Evolutionary conservation across 768 basidiomycete species (phyloP).

Genomic region (Mycena albidolilacea): DNA sequence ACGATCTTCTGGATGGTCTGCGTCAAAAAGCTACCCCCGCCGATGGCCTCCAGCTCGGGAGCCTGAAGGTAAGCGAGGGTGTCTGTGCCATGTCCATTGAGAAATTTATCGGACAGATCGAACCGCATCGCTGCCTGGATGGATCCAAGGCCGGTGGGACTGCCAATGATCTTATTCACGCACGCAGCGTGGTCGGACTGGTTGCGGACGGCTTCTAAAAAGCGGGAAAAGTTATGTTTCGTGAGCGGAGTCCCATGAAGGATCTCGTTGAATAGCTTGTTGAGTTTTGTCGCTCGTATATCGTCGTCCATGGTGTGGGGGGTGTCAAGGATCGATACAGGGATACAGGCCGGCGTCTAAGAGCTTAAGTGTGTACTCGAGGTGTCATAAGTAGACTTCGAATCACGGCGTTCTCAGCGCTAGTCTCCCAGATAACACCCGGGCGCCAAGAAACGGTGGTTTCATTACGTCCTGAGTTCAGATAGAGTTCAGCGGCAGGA

Average conservation of each 20-base stretch:
- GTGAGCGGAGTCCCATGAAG: constrained; percentile 32
- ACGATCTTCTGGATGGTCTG: background rate
- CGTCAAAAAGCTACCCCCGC: constrained; percentile 53
- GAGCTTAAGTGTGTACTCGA: background rate
- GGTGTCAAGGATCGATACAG: background rate
- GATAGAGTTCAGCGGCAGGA: background rate
- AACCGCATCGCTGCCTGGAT: constrained; percentile 56
- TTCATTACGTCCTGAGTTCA: background rate
- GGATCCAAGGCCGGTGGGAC: constrained; percentile 50
- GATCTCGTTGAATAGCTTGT: constrained; percentile 36
- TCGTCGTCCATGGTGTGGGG: background rate
- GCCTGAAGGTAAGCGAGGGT: constrained; percentile 55
- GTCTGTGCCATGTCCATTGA: constrained; percentile 53
- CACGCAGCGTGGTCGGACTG: constrained; percentile 56
- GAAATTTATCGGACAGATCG: constrained; percentile 50
- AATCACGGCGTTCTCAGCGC: background rate
- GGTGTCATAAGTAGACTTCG: background rate
- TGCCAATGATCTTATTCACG: constrained; percentile 51
- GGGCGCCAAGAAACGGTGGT: background rate
- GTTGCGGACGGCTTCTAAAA: constrained; percentile 54
- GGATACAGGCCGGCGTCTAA: background rate
- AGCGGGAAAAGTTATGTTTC: constrained; percentile 37
- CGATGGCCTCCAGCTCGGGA: constrained; percentile 50
- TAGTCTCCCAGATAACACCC: too few relatives aligned
- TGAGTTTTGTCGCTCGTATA: constrained; percentile 27